Conservation (phyloP, 352 stramenopile genomes). For the Globisporangium middletonii region DNA sequence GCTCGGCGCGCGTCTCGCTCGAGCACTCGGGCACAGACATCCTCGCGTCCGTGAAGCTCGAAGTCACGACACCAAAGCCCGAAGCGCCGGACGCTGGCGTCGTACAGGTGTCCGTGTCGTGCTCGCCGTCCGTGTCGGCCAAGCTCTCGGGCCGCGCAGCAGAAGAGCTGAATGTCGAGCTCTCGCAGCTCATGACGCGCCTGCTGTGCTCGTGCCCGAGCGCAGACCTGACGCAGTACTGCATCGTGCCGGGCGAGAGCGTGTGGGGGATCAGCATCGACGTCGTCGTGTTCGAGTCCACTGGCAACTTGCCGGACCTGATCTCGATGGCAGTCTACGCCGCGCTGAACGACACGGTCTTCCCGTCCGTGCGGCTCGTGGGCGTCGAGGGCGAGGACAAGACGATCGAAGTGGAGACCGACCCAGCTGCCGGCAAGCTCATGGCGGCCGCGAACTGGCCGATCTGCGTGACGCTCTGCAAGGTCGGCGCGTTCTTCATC, state of each 20-base stretch:
- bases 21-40: conserved; percentile 65
- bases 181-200: conserved; percentile 73
- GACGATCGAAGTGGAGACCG: conserved; percentile 68
- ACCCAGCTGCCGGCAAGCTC: conserved; percentile 49
- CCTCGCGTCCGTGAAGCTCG: conserved; percentile 72
- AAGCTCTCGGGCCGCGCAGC: conserved; percentile 64
- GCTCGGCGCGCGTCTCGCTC: conserved; percentile 63
- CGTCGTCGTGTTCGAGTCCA: conserved; percentile 78
- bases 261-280: conserved; percentile 72
- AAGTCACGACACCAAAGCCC: conserved; percentile 42
- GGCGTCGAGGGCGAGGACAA: conserved; percentile 72
- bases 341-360: conserved; percentile 74
- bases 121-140: conserved; percentile 65
- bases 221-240: conserved; percentile 49
- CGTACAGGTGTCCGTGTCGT: conserved; percentile 49
- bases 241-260: conserved; percentile 65
- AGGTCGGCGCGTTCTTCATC: conserved; percentile 65
- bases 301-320: conserved; percentile 61
- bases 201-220: conserved; percentile 48
- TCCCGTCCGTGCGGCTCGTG: conserved; percentile 62
- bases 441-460: conserved; percentile 56
- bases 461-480: conserved; percentile 70
- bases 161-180: conserved; percentile 73
- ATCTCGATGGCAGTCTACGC: conserved; percentile 80
- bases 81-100: conserved; percentile 45